Evolutionary conservation across 495 filamentous ascomycete species (phyloP).

Genomic region (Aspergillus cristatus): DNA sequence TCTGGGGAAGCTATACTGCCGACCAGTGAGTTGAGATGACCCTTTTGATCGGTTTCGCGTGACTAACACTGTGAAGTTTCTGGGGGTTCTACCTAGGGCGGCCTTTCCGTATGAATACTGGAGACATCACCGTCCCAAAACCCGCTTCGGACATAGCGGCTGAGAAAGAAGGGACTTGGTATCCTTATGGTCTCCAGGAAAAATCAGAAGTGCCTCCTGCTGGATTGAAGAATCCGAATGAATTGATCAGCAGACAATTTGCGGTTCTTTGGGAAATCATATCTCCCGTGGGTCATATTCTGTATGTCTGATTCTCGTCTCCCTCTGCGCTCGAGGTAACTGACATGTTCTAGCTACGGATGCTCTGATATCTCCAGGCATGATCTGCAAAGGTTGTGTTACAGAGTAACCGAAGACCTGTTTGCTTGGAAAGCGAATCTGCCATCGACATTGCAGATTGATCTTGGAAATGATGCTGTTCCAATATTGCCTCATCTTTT

Average conservation of each 20-base stretch:
- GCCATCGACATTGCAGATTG: slow-evolving; percentile 31
- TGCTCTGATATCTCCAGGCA: slow-evolving; percentile 36
- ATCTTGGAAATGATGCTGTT: slow-evolving; percentile 26
- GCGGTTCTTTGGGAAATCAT: slow-evolving; percentile 42
- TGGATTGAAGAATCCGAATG: slow-evolving; percentile 27
- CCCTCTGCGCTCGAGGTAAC: background rate
- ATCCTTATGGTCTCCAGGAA: slow-evolving; percentile 32
- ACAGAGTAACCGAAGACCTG: slow-evolving; percentile 35
- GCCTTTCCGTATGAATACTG: slow-evolving; percentile 38
- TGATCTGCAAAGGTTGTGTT: slow-evolving; percentile 35
- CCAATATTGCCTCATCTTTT: slow-evolving; percentile 38
- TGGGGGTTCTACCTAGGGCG: slow-evolving; percentile 42
- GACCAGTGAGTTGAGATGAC: slow-evolving; percentile 32
- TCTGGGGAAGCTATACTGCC: slow-evolving; percentile 44
- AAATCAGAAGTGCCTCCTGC: slow-evolving; percentile 10
- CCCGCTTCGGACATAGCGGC: slow-evolving; percentile 26
- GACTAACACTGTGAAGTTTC: too few species aligned
- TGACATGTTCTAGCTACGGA: slow-evolving; percentile 27
- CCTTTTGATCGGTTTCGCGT: background rate
- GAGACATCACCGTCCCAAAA: slow-evolving; percentile 36
- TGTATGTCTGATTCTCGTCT: slow-evolving; percentile 25
- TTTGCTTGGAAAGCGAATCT: slow-evolving; percentile 41
- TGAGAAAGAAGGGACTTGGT: slow-evolving; percentile 32
- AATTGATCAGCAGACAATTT: slow-evolving; percentile 36
- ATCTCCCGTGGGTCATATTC: slow-evolving; percentile 37